Base-by-base conservation (phyloP, 768 basidiomycete species). In the Coprinopsis marcescibilis region DNA sequence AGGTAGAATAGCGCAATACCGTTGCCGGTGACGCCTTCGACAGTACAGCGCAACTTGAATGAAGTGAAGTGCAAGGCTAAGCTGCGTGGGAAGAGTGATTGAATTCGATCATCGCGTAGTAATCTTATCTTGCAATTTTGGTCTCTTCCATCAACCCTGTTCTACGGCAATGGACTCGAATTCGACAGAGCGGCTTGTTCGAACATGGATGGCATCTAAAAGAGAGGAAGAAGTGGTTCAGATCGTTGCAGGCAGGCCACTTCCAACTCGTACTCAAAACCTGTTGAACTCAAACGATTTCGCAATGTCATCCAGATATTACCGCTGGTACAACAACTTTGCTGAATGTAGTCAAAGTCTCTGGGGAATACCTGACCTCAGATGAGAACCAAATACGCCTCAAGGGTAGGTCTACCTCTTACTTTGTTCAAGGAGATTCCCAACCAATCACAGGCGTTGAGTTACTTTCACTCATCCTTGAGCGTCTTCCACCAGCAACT, bases 301-400 rank as follows among this genome's bases (percentile, higher is more conserved):
- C n/a, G n/a, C n/a, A 23, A 40, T 40, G 25, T 40, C 52, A 49
- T 45, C 35, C 57, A 76, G 72, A 70, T 55, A 70, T 76, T 51
- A 75, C 78, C 12, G 67, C 69, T 50, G 81, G 80, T 15, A 62
- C 71, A 17, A 63, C 77, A 7, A 76, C 81, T 15, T 68, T 96
- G 12, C 68, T 93, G 3, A 76, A 83, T 51, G 67, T 98, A 17
- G 89, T 98, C 27, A 92, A 89, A 59, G 81, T 83, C 20, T 75
- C 96, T 0, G 90, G 90, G 33, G 85, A 89, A 54, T 92, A 87
- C 57, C 70, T 99, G 12, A 94, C 89, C 0, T 82, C 89, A 1
- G 89, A 93, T 48, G 87, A 95, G 45, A 88, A 85, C 55, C 69
- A 72, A 3, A 63, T 85, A 10, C 76, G 95, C 23, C 77, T 78